Evolutionary conservation across 345 rosid species (phyloP).

Genomic region (Pseudoturritis turrita): DNA sequence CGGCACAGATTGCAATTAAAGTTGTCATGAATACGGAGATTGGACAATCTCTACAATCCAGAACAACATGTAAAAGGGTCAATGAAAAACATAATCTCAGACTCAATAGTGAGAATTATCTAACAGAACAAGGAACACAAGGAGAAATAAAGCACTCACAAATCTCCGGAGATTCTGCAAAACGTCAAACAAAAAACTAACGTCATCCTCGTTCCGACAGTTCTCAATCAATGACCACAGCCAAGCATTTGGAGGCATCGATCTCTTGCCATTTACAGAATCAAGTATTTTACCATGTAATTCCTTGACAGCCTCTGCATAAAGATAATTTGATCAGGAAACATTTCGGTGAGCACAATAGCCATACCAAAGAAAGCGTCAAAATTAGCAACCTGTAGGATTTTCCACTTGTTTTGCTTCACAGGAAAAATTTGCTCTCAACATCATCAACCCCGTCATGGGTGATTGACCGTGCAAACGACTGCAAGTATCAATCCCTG

Average conservation of each 20-base stretch:
- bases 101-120: not conserved
- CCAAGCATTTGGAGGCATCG: constrained; percentile 91
- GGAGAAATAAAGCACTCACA: constrained; percentile 45
- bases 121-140: not conserved
- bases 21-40: constrained; percentile 72
- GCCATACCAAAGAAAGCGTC: not conserved
- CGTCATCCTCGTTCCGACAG: constrained; percentile 57
- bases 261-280: constrained; percentile 54
- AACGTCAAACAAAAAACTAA: constrained; percentile 59
- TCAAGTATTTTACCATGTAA: constrained; percentile 54
- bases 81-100: not conserved
- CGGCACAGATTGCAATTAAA: constrained; percentile 80
- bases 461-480: not conserved
- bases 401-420: constrained; percentile 32
- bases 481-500: constrained; percentile 22
- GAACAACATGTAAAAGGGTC: not conserved
- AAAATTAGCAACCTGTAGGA: constrained; percentile 45
- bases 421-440: constrained; percentile 38
- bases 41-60: constrained; percentile 70
- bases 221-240: constrained; percentile 74
- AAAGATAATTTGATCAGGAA: not conserved
- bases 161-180: constrained; percentile 68
- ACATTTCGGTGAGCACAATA: not conserved
- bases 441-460: constrained; percentile 6
- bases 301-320: constrained; percentile 71